A percentile compares a stretch with the other conserved stretches of the same genome.
Evolutionary conservation across 306 rosid species (phyloP).

Genomic region (Hippophae gyantsensis): DNA sequence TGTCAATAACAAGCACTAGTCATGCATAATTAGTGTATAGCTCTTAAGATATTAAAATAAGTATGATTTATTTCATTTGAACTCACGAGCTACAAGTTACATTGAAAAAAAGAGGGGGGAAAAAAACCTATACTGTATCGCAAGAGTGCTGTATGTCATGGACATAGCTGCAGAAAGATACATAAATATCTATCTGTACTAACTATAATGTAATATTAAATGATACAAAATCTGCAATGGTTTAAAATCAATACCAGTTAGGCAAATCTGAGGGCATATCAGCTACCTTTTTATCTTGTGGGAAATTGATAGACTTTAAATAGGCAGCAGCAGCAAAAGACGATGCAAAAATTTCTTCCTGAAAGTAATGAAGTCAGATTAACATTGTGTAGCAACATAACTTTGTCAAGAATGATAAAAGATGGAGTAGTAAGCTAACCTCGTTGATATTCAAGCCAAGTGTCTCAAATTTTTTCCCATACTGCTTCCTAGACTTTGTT

Average conservation of each 20-base stretch:
- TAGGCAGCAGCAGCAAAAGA: constrained; percentile 98
- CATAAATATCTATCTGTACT: no score
- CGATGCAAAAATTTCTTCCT: constrained; percentile 99
- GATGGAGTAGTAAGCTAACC: constrained; percentile 37
- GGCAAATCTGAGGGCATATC: background rate
- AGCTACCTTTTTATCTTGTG: constrained; percentile 82
- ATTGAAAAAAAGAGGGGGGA: no score
- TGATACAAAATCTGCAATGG: no score
- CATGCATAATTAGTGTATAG: background rate
- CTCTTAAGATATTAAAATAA: background rate
- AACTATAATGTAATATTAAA: no score
- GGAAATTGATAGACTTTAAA: constrained; percentile 80
- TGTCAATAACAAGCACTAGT: constrained; percentile 9
- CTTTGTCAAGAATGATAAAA: constrained; percentile 7
- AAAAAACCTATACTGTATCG: no score
- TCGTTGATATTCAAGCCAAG: constrained; percentile 79
- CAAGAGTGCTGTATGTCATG: no score
- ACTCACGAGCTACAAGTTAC: no score
- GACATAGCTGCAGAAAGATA: no score
- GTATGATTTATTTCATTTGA: no score
- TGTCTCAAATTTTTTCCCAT: constrained; percentile 94
- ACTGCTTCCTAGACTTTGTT: constrained; percentile 97
- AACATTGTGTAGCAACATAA: constrained; percentile 7
- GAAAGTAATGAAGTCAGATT: constrained; percentile 18
- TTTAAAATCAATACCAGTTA: no score